Conservation (phyloP, 108 stramenopile genomes). For the Skeletonema potamos region DNA sequence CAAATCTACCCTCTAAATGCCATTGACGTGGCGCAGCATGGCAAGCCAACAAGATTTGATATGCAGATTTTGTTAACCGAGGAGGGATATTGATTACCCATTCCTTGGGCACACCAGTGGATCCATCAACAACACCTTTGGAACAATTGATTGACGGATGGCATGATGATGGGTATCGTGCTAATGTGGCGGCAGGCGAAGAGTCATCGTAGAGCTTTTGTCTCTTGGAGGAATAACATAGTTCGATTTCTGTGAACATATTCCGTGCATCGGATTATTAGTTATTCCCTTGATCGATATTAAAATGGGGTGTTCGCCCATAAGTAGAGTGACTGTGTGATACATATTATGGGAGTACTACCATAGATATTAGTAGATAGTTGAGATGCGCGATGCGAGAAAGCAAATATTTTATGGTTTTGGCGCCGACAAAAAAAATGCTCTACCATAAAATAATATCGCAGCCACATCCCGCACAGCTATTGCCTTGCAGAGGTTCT, state of each 20-base stretch:
- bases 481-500: no score
- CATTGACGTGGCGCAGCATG: constrained; percentile 55
- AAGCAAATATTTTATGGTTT: no score
- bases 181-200: background rate
- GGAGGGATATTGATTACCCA: constrained; percentile 60
- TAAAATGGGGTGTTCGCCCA: no score
- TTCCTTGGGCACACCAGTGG: constrained; percentile 20
- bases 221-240: background rate
- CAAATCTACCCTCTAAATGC: constrained; percentile 80
- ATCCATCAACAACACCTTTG: constrained; percentile 13
- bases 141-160: constrained; percentile 1
- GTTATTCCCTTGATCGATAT: no score
- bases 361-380: no score
- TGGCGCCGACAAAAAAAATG: no score
- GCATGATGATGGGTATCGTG: background rate
- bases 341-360: no score
- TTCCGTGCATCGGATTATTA: no score
- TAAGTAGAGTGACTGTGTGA: no score
- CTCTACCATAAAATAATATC: no score
- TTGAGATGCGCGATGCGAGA: no score
- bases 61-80: constrained; percentile 60
- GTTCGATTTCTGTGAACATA: background rate
- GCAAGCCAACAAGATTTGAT: constrained; percentile 46
- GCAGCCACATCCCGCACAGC: no score
- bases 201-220: background rate